phyloP scores from a whole-genome alignment of 176 grass and related monocot genomes.

The Luzula sylvatica region DNA sequence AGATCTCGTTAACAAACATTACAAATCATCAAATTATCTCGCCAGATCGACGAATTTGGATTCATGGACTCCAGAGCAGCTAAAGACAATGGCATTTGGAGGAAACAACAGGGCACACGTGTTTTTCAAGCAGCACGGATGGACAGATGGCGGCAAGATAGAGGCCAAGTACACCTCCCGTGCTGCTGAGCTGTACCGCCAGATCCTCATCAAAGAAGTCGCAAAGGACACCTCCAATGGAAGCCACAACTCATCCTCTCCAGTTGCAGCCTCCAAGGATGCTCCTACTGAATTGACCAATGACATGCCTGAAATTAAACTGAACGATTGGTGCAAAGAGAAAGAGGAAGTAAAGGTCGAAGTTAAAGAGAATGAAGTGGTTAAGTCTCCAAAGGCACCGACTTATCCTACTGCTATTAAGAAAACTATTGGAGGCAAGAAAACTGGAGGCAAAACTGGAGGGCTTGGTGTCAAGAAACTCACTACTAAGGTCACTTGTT shows the following conservation, averaged over 20 bases:
- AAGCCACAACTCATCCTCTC: conserved; percentile 17
- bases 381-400: conserved; percentile 56
- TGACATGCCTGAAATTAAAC: conserved; percentile 51
- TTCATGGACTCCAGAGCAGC: conserved; percentile 69
- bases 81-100: conserved; percentile 84
- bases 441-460: conserved; percentile 67
- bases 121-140: conserved; percentile 99
- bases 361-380: conserved; percentile 36
- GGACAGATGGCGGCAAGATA: conserved; percentile 89
- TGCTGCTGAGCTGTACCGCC: conserved; percentile 75
- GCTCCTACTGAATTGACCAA: conserved; percentile 4
- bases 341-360: conserved; percentile 31
- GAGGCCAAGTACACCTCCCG: conserved; percentile 98
- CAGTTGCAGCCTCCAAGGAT: conserved; percentile 27
- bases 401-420: conserved; percentile 53
- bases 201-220: conserved; percentile 82
- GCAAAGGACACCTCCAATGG: conserved; percentile 51
- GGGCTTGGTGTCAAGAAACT: conserved; percentile 90
- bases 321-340: conserved; percentile 37
- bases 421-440: conserved; percentile 63
- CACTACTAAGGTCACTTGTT: conserved; percentile 91
- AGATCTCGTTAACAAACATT: not conserved
- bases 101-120: conserved; percentile 86
- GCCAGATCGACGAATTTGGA: conserved; percentile 87
- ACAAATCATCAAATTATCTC: no score